Base-by-base conservation (phyloP, 1,284 basidiomycete genomes). In the Apiotrichum siamense region DNA sequence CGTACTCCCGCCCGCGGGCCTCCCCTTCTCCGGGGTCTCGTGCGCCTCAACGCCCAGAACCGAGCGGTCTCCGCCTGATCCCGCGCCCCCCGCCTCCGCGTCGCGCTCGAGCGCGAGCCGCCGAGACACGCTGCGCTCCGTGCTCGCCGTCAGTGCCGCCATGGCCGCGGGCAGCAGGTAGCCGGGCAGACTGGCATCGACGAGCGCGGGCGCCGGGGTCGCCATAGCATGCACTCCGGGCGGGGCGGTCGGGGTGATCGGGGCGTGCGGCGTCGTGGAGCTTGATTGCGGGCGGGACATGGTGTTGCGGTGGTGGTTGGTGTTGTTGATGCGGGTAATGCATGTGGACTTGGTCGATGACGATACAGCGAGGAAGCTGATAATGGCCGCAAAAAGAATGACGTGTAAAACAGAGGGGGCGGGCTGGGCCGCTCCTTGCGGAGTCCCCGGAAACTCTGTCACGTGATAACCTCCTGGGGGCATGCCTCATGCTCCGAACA, bases 111-210 rank as follows among this genome's bases (percentile, higher is more conserved):
- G 37, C 80, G 75, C 40, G 21, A 59, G 32, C 17, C 51, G 50
- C 7, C 50, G 41, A 23, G 84, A 78, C 2, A 81, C 77, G 7
- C 87, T 87, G 17, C 86, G 80, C 12, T 77, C 77, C 1, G 88
- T 79, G 6, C 87, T 89, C 35, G 79, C 80, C 25, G 82, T 80
- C 26, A 93, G 77, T 1, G 84, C 81, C 60, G 80, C 78, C 53
- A 88, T 84, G 59, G 85, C 79, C 64, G 87, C 85, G 50, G 91
- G 89, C 43, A 91, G 75, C 59, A 96, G 83, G 70, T 89, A 90
- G 60, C 88, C 85, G 76, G 91, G 84, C 1, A 82, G 82, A 12
- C 84, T 80, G 31, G 78, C 82, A 69, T 93, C 89, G 55, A 94
- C 70, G 76, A 76, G 65, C 11, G 59, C 49, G 1, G 73, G 72